phyloP scores from a whole-genome alignment of 2,329 filamentous ascomycete genomes.

The Aspergillus aculeatinus region DNA sequence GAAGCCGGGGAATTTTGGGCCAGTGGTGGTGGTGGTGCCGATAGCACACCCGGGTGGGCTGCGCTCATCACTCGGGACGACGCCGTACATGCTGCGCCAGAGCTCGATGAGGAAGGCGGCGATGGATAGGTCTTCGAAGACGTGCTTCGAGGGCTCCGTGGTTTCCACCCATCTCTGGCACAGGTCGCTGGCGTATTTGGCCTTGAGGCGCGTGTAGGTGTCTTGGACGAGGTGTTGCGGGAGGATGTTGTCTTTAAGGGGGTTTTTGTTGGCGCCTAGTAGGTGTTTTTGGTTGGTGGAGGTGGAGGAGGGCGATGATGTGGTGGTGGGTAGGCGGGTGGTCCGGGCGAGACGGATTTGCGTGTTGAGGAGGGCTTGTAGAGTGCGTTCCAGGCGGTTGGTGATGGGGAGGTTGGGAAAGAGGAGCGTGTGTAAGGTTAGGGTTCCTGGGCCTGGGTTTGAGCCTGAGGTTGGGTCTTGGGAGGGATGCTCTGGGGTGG shows the following conservation, averaged over 20 bases:
- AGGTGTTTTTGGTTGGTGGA: conserved; percentile 34
- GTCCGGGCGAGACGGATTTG: conserved; percentile 37
- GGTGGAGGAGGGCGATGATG: background rate
- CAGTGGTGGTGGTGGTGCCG: conserved; percentile 8
- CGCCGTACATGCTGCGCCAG: conserved; percentile 78
- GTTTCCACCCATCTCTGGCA: conserved; percentile 78
- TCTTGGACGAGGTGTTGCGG: conserved; percentile 76
- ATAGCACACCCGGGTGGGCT: background rate
- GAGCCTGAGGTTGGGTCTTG: conserved; percentile 31
- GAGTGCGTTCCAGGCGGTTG: conserved; percentile 39
- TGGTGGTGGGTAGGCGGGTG: conserved; percentile 14
- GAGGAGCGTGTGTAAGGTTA: conserved; percentile 55
- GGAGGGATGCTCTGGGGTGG: too few relatives aligned
- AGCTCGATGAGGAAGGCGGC: conserved; percentile 90
- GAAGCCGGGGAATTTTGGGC: conserved; percentile 71
- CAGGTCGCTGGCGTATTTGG: conserved; percentile 69
- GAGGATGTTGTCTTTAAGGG: conserved; percentile 79
- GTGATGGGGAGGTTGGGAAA: conserved; percentile 44
- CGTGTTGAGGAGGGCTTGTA: conserved; percentile 38
- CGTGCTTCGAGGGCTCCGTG: conserved; percentile 86
- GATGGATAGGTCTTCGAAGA: conserved; percentile 91
- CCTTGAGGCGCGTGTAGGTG: conserved; percentile 77
- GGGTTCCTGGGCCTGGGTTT: conserved; percentile 32
- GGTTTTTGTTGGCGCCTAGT: conserved; percentile 63
- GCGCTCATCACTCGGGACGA: conserved; percentile 22